Evolutionary conservation across 2,329 filamentous ascomycete species (phyloP).

Genomic region (Metarhizium humberi): DNA sequence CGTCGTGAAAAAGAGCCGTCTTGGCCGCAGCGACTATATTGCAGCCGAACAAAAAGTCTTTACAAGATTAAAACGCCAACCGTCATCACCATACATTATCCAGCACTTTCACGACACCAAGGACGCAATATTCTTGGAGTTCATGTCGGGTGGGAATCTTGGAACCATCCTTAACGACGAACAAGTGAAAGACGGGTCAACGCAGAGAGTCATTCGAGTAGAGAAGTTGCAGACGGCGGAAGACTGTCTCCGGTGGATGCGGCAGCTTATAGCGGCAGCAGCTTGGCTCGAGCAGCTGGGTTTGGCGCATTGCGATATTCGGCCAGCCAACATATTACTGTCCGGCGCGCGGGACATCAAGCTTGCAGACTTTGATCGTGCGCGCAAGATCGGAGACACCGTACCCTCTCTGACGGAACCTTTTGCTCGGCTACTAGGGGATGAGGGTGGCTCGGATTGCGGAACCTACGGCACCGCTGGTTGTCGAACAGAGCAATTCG

Average conservation of each 20-base stretch:
- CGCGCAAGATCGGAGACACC: not conserved
- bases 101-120: constrained; percentile 3
- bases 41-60: constrained; percentile 6
- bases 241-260: constrained; percentile 6
- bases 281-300: constrained; percentile 7
- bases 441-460: constrained; percentile 1
- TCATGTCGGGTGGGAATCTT: constrained; percentile 2
- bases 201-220: constrained; percentile 4
- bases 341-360: constrained; percentile 1
- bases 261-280: constrained; percentile 7
- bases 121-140: constrained; percentile 8
- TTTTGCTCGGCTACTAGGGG: constrained; percentile 6
- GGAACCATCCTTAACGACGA: not conserved
- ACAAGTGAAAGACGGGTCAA: not conserved
- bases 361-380: constrained; percentile 6
- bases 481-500: constrained; percentile 7
- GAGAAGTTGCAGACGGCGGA: not conserved
- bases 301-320: constrained; percentile 8
- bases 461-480: constrained; percentile 6
- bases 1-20: constrained; percentile 8
- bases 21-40: constrained; percentile 1
- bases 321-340: constrained; percentile 6
- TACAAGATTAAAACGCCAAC: constrained; percentile 4
- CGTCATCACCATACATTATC: constrained; percentile 8
- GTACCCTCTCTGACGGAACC: constrained; percentile 4